Evolutionary conservation across 176 grass and related monocot genomes (phyloP).

Genomic region (Thinopyrum elongatum): DNA sequence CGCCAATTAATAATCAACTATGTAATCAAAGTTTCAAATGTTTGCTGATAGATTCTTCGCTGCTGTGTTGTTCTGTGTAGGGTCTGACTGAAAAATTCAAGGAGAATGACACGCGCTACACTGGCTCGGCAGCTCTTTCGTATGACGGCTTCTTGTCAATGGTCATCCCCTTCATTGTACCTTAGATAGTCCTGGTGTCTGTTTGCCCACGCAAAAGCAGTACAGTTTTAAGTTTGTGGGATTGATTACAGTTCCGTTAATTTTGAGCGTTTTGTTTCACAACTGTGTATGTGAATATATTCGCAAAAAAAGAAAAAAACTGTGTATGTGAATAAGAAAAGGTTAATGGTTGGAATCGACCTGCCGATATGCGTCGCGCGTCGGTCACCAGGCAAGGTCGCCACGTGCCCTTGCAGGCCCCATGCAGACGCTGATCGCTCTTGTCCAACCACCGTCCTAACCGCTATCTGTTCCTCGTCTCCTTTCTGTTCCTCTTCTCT

Average conservation of each 20-base stretch:
- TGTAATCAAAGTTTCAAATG: neutral
- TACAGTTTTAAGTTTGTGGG: neutral
- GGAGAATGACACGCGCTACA: slow-evolving; percentile 71
- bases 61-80: neutral
- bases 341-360: too few relatives aligned
- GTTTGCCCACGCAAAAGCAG: neutral
- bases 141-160: slow-evolving; percentile 77
- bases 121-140: slow-evolving; percentile 62
- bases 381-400: too few relatives aligned
- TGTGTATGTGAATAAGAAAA: too few relatives aligned
- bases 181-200: slow-evolving; percentile 24
- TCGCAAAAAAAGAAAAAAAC: too few relatives aligned
- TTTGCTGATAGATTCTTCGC: neutral
- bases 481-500: too few relatives aligned
- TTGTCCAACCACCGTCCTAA: too few relatives aligned
- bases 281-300: too few relatives aligned
- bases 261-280: too few relatives aligned
- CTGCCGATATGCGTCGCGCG: too few relatives aligned
- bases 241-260: neutral
- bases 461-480: too few relatives aligned
- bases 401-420: too few relatives aligned
- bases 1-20: neutral
- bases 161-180: slow-evolving; percentile 81
- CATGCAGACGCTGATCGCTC: too few relatives aligned
- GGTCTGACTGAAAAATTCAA: slow-evolving; percentile 96